Base-by-base conservation (phyloP, 2,329 filamentous ascomycete species). In the Sordariomycetes sp. region DNA sequence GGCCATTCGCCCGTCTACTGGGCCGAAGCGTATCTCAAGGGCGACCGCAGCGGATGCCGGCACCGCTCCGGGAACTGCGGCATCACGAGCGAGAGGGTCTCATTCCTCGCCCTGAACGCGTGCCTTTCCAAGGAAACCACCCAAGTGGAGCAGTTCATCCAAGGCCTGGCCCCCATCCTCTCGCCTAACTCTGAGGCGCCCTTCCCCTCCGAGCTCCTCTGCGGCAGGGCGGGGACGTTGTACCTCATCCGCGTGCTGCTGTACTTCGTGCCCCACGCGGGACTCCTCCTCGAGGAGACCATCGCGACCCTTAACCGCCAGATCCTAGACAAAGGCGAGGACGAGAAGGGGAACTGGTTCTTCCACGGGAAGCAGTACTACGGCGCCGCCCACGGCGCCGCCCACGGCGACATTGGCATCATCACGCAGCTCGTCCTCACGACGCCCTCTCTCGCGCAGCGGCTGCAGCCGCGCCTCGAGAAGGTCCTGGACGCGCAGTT, bases 381-480 rank as follows among this genome's bases (percentile, higher is more conserved):
- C 40, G 87, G 87, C 1, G 40, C 40, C 7, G 40, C 79, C 0
- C 85, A 87, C 40, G 87, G 87, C 1, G 40, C 40, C 7, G 40
- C 79, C 0, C 85, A 90, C 65, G 87, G 87, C 8, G 78, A 81
- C 14, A 80, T 89, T 28, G 85, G 87, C 4, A 88, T 88, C 67
- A 77, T 90, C 59, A 84, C 81, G n/a, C 87, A 90, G 68, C 72
- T 89, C 16, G 77, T 88, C 1, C 72, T 80, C 24, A 82, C 83
- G 2, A 76, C 79, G 58, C 79, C 82, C 0, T 69, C 72, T 5
- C 40, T 56, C 16, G 82, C 84, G 1, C 68, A 75, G 1, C 74
- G 76, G 53, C 70, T 89, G 3, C 76, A 80, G 61, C 70, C 70
- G 3, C 74, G 80, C 22, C 66, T 89, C 4, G 73, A 74, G 1